These are phyloP conservation scores for Akebia trifoliata DNA, from an alignment of 164 flowering plant genomes.

Conservation along the genomic window DNA sequence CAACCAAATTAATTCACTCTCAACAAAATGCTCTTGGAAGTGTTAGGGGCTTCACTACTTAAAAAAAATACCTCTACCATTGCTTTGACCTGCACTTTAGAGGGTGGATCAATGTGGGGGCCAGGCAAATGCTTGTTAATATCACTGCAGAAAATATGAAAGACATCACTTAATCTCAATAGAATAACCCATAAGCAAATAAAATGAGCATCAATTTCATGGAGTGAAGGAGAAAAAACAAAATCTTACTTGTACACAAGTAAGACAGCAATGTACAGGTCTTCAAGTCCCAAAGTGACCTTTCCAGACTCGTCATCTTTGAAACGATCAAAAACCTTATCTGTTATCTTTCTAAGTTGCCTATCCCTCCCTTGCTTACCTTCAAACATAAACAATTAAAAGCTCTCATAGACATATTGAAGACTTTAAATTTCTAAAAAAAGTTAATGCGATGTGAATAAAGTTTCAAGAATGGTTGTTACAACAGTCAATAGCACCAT, in stretches of 20 bases:
- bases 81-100: slow-evolving; percentile 50
- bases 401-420: neutral
- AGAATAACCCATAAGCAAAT: neutral
- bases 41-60: neutral
- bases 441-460: too few species aligned
- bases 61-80: slow-evolving; percentile 53
- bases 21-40: neutral
- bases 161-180: neutral
- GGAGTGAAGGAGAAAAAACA: neutral
- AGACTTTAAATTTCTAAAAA: neutral
- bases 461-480: too few species aligned
- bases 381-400: slow-evolving; percentile 18
- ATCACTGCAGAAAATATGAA: slow-evolving; percentile 46
- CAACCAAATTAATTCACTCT: neutral
- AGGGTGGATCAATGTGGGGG: slow-evolving; percentile 89
- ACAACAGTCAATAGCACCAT: too few species aligned
- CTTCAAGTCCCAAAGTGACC: slow-evolving; percentile 66
- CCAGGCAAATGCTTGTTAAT: slow-evolving; percentile 87
- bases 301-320: slow-evolving; percentile 47
- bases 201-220: neutral
- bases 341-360: slow-evolving; percentile 59
- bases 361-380: slow-evolving; percentile 77
- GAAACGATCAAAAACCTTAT: slow-evolving; percentile 60
- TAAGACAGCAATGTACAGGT: slow-evolving; percentile 81
- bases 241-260: slow-evolving; percentile 77